phyloP scores from a whole-genome alignment of 164 flowering plant genomes.

The Magnolia sinica region DNA sequence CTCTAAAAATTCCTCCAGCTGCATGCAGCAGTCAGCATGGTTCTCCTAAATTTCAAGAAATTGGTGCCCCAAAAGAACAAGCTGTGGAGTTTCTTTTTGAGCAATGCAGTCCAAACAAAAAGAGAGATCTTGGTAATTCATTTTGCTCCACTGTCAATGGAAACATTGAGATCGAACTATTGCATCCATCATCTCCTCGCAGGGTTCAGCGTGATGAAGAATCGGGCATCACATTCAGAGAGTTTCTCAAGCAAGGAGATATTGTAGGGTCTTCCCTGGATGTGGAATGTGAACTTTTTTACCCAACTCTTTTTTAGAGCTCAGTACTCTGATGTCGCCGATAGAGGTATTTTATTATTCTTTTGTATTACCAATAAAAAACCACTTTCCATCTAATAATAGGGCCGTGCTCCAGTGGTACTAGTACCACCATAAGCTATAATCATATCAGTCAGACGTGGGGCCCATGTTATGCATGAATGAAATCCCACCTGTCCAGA shows the following conservation, averaged over 20 bases:
- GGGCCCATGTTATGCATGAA: too few relatives aligned
- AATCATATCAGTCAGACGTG: too few relatives aligned
- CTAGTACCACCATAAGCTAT: neutral
- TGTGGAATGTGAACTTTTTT: constrained; percentile 36
- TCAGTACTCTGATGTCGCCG: constrained; percentile 28
- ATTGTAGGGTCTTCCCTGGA: constrained; percentile 31
- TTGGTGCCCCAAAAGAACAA: constrained; percentile 24
- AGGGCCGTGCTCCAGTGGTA: neutral
- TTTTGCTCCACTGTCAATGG: neutral
- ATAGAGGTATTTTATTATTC: constrained; percentile 37
- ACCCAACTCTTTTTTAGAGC: constrained; percentile 28
- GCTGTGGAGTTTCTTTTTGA: constrained; percentile 36
- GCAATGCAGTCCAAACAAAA: constrained; percentile 17
- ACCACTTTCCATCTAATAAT: neutral
- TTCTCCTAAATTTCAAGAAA: constrained; percentile 19
- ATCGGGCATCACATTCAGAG: constrained; percentile 45
- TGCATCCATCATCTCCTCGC: constrained; percentile 35
- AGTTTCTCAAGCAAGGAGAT: constrained; percentile 41
- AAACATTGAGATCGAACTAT: constrained; percentile 45
- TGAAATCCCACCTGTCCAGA: too few relatives aligned
- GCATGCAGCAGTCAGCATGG: constrained; percentile 22
- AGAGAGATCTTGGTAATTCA: constrained; percentile 14
- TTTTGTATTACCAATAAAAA: neutral
- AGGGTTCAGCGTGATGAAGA: constrained; percentile 31
- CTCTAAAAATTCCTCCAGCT: constrained; percentile 29